A percentile compares a stretch with the other conserved stretches of the same genome.
Conservation (phyloP, 1,284 basidiomycete genomes). For the Boletus nobilissimus region DNA sequence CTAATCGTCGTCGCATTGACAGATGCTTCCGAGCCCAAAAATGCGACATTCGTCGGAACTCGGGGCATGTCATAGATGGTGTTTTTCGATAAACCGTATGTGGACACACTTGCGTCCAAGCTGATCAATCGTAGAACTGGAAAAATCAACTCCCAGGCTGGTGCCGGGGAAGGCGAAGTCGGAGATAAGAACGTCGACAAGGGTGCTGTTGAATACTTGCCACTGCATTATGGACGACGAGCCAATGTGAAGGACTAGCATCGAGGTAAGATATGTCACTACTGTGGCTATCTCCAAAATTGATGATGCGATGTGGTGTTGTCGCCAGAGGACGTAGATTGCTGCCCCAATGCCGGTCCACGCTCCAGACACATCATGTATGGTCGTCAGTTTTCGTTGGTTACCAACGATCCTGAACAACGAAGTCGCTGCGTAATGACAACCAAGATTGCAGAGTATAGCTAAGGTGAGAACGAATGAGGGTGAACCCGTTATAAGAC, state of each 20-base stretch:
- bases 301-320: not conserved
- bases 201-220: slow-evolving; percentile 5
- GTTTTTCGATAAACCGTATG: not conserved
- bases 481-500: not conserved
- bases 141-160: not conserved
- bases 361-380: slow-evolving; percentile 1
- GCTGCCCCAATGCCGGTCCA: not conserved
- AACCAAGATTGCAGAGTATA: not conserved
- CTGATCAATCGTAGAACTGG: not conserved
- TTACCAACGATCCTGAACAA: not conserved
- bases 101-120: not conserved
- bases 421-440: not conserved
- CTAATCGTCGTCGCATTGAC: not conserved
- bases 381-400: not conserved
- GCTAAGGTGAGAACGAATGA: not conserved
- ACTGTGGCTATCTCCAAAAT: not conserved
- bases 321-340: not conserved
- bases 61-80: not conserved
- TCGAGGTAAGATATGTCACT: not conserved
- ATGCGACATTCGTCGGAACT: not conserved
- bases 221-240: slow-evolving; percentile 3
- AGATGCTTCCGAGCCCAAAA: not conserved
- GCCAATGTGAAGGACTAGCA: not conserved
- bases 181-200: not conserved
- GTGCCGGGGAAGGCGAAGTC: not conserved